Evolutionary conservation across 2,329 filamentous ascomycete species (phyloP).

Genomic region (Colletotrichum liriopes): DNA sequence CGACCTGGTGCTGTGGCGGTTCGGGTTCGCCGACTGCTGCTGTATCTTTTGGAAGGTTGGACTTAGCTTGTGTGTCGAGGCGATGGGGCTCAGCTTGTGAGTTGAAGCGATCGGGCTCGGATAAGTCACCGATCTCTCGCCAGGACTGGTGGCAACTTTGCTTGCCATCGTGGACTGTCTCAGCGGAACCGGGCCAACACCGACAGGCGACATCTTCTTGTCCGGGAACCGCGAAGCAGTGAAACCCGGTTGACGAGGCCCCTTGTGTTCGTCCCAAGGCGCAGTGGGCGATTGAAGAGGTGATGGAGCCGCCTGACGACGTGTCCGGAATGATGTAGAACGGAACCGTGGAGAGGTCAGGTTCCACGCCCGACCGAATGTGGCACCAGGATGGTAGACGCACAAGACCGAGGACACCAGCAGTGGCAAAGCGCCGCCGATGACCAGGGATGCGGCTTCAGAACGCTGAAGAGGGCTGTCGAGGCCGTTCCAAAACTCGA

Average conservation of each 20-base stretch:
- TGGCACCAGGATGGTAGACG: constrained; percentile 55
- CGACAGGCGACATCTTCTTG: constrained; percentile 38
- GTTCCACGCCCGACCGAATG: constrained; percentile 59
- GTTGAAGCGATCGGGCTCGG: constrained; percentile 35
- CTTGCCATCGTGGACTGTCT: constrained; percentile 40
- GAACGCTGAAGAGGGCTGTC: constrained; percentile 55
- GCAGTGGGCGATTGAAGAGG: constrained; percentile 39
- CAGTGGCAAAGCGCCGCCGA: constrained; percentile 60
- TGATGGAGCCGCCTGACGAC: constrained; percentile 26
- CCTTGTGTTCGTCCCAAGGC: constrained; percentile 38
- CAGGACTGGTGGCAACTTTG: constrained; percentile 36
- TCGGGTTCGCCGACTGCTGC: constrained; percentile 25
- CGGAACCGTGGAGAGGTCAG: constrained; percentile 53
- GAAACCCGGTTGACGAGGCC: constrained; percentile 39
- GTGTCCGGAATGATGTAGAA: constrained; percentile 21
- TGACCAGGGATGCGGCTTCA: constrained; percentile 55
- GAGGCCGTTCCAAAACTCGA: constrained; percentile 57
- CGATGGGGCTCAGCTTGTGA: constrained; percentile 32
- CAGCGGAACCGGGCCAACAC: constrained; percentile 33
- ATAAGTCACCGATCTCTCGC: constrained; percentile 38
- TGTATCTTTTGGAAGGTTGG: constrained; percentile 31
- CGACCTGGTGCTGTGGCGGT: constrained; percentile 19
- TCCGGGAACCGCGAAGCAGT: constrained; percentile 33
- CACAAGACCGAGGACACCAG: constrained; percentile 55
- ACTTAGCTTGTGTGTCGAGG: constrained; percentile 20